Evolutionary conservation across 306 rosid species (phyloP), one percentile per base, ranked within the genome.

Genomic region (Luffa acutangula): DNA sequence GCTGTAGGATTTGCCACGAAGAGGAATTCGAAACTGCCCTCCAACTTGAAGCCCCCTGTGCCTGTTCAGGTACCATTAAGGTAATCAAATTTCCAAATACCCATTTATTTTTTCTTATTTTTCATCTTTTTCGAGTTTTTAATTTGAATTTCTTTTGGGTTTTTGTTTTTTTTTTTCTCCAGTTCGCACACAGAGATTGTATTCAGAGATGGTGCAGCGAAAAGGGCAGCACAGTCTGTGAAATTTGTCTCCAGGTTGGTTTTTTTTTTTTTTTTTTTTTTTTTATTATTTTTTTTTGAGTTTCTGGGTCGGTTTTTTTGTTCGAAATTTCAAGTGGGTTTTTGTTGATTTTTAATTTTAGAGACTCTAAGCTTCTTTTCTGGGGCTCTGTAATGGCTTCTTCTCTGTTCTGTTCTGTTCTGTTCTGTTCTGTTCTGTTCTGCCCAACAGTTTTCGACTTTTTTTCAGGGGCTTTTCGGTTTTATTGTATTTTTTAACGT

Each of bases 151-250:
- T 37, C 3, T 31, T 45, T 1, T 17, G 6, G 14, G 51, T 43
- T 4, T 5, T 8, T 2, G 31, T 1, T 3, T 37, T 49, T 49
- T 49, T 25, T 0, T 20, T 34, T n/a, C 41, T 45, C 41, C 87
- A 96, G 99, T 96, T 90, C 78, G 99, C 99, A 13, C 99, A 96
- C 74, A 89, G 99, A 86, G 98, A 91, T 88, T 96, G 99, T 80
- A 88, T 96, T 86, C 99, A 96, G 84, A 91, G 93, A 80, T 96
- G 99, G 99, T 96, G 99, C 77, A 78, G 86, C 82, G 99, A 96
- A 84, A 96, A 96, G 76, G 97, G 98, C 83, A 89, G 84, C 66
- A 93, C 93, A 31, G 87, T 71, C 17, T 96, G 99, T 78, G 99
- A 96, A 89, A 87, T 96, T 56, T 96, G 99, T 80, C 99, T 96